Base-by-base conservation (phyloP, 2,329 filamentous ascomycete genomes). In the Teratosphaeriaceae sp. region DNA sequence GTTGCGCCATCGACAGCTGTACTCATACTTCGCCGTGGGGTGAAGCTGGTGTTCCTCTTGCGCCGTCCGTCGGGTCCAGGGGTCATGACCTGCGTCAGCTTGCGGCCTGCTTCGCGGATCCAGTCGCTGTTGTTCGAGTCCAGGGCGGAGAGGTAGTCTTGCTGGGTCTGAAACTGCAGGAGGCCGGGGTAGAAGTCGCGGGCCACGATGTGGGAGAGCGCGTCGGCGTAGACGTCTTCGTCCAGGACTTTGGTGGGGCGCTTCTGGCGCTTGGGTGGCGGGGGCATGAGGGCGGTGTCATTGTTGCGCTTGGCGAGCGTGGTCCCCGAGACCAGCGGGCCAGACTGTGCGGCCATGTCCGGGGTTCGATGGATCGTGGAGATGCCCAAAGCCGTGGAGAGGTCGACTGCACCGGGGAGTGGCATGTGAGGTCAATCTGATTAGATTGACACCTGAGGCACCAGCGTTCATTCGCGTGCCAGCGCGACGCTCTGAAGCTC, bases 151-250 rank as follows among this genome's bases (percentile, higher is more conserved):
- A 98, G 73, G 55, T 96, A 97, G 57, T 98, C 92, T 61, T 88
- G 82, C 63, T 96, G 88, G 1, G 83, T 84, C 56, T 94, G 82
- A 12, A 82, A 82, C 62, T 97, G 88, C 3, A 89, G 70, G 0
- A 98, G 74, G 0, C 90, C 92, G 0, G 92, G 92, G 58, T 97
- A 98, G 71, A 94, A 98, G 71, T 98, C 92, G 52, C 92, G 82
- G 8, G 88, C 87, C 50, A 98, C 95, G 60, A 98, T 97, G 54
- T 92, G 84, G 0, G 89, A 95, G 21, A 98, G 74, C 1, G 86
- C 85, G 45, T 88, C 81, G 2, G 88, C 92, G 65, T 98, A 98
- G 41, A 84, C 81, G 54, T 98, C 90, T 72, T 98, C 92, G 63
- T 95, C 88, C 21, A 98, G 78, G 21, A 96, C 81, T 49, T 84